A percentile compares a stretch with the other conserved stretches of the same genome.
Conservation (phyloP, 306 rosid genomes). For the Fagus sylvatica region DNA sequence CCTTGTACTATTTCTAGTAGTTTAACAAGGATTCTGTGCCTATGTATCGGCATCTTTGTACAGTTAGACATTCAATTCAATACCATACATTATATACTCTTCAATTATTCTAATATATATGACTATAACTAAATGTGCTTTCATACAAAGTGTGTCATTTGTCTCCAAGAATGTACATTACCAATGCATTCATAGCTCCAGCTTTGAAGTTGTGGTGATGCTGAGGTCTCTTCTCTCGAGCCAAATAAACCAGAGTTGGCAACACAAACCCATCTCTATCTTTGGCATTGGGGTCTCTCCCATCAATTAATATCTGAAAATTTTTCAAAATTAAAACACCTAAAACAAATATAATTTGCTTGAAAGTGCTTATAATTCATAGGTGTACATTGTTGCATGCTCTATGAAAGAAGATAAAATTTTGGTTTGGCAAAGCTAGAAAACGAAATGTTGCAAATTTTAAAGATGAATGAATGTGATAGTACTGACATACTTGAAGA, state of each 20-base stretch:
- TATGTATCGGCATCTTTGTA: too few relatives aligned
- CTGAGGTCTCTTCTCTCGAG: conserved; percentile 83
- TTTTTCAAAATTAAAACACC: too few relatives aligned
- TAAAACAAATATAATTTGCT: neutral
- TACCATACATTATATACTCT: too few relatives aligned
- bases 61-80: too few relatives aligned
- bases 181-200: conserved; percentile 94
- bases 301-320: conserved; percentile 67
- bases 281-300: conserved; percentile 45
- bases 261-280: conserved; percentile 53
- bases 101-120: too few relatives aligned
- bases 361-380: too few relatives aligned
- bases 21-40: too few relatives aligned
- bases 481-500: conserved; percentile 49
- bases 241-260: conserved; percentile 79
- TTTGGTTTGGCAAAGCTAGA: neutral
- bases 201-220: conserved; percentile 77
- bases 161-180: conserved; percentile 12
- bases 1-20: too few relatives aligned
- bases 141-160: neutral
- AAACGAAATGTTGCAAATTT: neutral
- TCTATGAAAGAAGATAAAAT: neutral
- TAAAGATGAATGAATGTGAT: neutral
- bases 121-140: neutral
- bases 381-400: neutral